Base-by-base conservation (phyloP, 2,329 filamentous ascomycete genomes). In the Eurotiales sp. region DNA sequence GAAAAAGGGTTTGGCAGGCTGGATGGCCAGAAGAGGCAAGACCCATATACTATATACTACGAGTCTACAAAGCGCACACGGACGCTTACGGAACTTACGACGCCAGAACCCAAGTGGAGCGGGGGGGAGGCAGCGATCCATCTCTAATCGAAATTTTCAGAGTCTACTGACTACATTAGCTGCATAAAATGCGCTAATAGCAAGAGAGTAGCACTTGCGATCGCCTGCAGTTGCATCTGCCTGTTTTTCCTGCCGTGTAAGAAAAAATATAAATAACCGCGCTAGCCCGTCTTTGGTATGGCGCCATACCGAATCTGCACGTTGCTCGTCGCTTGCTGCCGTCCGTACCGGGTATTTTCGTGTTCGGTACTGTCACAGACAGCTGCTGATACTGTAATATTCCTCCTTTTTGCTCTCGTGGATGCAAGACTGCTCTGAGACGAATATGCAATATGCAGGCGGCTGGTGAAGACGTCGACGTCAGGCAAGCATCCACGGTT, bases 21-120 rank as follows among this genome's bases (percentile, higher is more conserved):
- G 48, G 43, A 46, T 50, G 27, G 37, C 53, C 50, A 49, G 51
- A 56, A 56, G 27, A 51, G 54, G 51, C 43, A 50, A 55, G 29
- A 47, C 10, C 34, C 11, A 37, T 37, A 37, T 19, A 37, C 15
- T 8, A 8, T 37, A 37, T 37, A 11, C 34, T 19, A 36, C 15
- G 48, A 30, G 22, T 7, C 25, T 25, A 34, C 19, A 50, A n/a
- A 34, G 30, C 39, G 39, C 29, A 21, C 25, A 43, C 41, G 23
- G 40, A n/a, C 23, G 32, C 46, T 41, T 45, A 23, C 30, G 32
- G 39, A 43, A 27, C 14, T 27, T 50, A 17, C 44, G 34, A 45
- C 10, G n/a, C 29, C 23, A 19, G 14, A 21, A 23, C 37, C n/a
- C n/a, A 48, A 49, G 39, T 42, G 46, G 46, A 49, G 25, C 25